These are phyloP conservation scores for Candida vaughaniae DNA, from an alignment of 805 yeast genomes.

Conservation along the genomic window DNA sequence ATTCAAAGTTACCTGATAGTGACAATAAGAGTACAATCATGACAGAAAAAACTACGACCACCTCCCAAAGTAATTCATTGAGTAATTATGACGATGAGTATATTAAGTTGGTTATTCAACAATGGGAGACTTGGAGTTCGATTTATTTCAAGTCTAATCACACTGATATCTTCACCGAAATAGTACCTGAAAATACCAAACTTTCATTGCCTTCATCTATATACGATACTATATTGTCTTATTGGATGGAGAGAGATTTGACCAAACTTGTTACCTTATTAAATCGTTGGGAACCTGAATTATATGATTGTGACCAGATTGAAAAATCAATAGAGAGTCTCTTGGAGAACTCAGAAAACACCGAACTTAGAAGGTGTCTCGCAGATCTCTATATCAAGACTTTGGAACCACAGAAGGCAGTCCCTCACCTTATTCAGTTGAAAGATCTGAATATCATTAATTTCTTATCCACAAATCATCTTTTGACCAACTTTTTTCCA, in stretches of 20 bases:
- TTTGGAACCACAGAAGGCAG: slow-evolving; percentile 61
- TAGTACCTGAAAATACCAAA: slow-evolving; percentile 52
- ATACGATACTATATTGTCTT: slow-evolving; percentile 45
- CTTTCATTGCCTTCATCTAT: slow-evolving; percentile 31
- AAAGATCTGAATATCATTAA: slow-evolving; percentile 55
- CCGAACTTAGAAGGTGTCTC: slow-evolving; percentile 40
- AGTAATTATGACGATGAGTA: slow-evolving; percentile 17
- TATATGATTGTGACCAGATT: slow-evolving; percentile 49
- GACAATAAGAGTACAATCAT: slow-evolving; percentile 33
- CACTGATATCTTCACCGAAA: slow-evolving; percentile 44
- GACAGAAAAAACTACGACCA: slow-evolving; percentile 15
- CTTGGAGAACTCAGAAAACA: slow-evolving; percentile 27
- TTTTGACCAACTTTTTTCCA: slow-evolving; percentile 50
- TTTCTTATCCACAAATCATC: slow-evolving; percentile 61
- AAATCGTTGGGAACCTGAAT: slow-evolving; percentile 54
- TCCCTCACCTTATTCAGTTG: slow-evolving; percentile 57
- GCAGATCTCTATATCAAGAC: slow-evolving; percentile 56
- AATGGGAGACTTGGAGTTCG: slow-evolving; percentile 68
- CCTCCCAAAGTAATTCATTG: slow-evolving; percentile 14
- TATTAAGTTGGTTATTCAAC: slow-evolving; percentile 23
- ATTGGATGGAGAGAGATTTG: slow-evolving; percentile 37
- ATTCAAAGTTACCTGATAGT: slow-evolving; percentile 22
- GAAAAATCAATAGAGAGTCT: slow-evolving; percentile 47
- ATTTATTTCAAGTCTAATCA: slow-evolving; percentile 51
- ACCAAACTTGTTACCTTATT: slow-evolving; percentile 43